Percentiles rank a stretch among this genome's conserved stretches.
Conservation (phyloP, 371 early-diverging fungal genomes). For the Lichtheimia hyalospora region DNA sequence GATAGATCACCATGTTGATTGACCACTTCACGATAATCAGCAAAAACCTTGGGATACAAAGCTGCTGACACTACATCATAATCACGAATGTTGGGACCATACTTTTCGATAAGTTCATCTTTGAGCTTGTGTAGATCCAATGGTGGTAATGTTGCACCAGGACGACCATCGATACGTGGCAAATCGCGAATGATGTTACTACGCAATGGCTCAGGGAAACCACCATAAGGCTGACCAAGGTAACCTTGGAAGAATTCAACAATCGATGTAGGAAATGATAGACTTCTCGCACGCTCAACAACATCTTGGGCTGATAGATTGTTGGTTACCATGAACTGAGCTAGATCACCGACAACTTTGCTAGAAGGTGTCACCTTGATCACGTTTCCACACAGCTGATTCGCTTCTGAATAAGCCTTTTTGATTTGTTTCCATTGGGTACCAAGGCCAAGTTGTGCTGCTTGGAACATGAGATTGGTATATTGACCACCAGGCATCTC, state of each 20-base stretch:
- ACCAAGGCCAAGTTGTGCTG: slow-evolving; percentile 90
- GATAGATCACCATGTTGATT: slow-evolving; percentile 85
- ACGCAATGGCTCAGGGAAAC: slow-evolving; percentile 91
- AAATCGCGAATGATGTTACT: slow-evolving; percentile 77
- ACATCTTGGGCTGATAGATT: slow-evolving; percentile 75
- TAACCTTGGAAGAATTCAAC: slow-evolving; percentile 96
- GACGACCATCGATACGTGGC: slow-evolving; percentile 81
- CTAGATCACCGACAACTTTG: slow-evolving; percentile 96
- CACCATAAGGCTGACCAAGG: slow-evolving; percentile 92
- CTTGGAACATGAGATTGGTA: slow-evolving; percentile 96
- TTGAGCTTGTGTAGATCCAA: slow-evolving; percentile 78
- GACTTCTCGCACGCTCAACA: slow-evolving; percentile 65
- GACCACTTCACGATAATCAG: slow-evolving; percentile 76
- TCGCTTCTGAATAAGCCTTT: slow-evolving; percentile 87
- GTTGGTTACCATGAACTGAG: slow-evolving; percentile 96
- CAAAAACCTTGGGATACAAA: slow-evolving; percentile 92
- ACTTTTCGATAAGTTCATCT: slow-evolving; percentile 73
- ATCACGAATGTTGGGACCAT: slow-evolving; percentile 72
- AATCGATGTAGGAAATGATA: slow-evolving; percentile 92
- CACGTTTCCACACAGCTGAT: slow-evolving; percentile 90
- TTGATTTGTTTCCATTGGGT: slow-evolving; percentile 93
- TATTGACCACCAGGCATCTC: slow-evolving; percentile 98
- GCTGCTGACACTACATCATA: slow-evolving; percentile 88
- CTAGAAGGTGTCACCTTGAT: slow-evolving; percentile 97
- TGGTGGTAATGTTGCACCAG: slow-evolving; percentile 80